Evolutionary conservation across 768 basidiomycete genomes (phyloP), one percentile per base, ranked within the genome.

Genomic region (Pleurotus salmoneostramineus): DNA sequence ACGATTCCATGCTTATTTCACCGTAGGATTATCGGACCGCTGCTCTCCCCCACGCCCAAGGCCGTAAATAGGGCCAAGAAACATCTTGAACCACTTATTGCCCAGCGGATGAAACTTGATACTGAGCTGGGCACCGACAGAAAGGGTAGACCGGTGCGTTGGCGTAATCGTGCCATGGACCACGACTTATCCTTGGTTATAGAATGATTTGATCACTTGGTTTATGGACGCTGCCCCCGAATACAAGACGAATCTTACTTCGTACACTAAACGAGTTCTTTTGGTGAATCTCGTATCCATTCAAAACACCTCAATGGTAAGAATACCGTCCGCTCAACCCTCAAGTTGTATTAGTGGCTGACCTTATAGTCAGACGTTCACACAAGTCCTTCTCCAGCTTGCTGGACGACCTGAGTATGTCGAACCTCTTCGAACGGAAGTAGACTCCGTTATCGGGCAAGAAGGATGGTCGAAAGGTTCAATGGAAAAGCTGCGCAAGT

Each of bases 401-500:
- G 70, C 72, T 5, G 57, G 64, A 3, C 56, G 65, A 27, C 72
- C 73, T 0, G 60, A 71, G 36, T 69, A 71, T 46, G 15, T 68
- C 10, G 32, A 62, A 10, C 66, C 68, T 3, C 50, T 77, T 49
- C 65, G 74, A 1, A 65, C 72, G 45, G 76, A 76, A 58, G 65
- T 71, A 1, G 70, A 71, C 42, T 42, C 46, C 4, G 60, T 66
- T 1, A 62, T 74, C 12, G 46, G 44, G 2, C 63, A 69, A 32
- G 59, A 74, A 4, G 73, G 74, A 31, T 80, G 78, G 77, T 70
- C 71, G 2, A 82, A 80, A 62, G 64, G 64, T 11, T 71, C 74
- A 0, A 62, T 79, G 57, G 67, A 66, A 34, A 66, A 67, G 55
- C 75, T 80, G 75, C 62, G 56, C 45, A 72, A 72, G 58, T 42